Base-by-base conservation (phyloP, 148 eudicot genomes). In the Rhododendron simsii region DNA sequence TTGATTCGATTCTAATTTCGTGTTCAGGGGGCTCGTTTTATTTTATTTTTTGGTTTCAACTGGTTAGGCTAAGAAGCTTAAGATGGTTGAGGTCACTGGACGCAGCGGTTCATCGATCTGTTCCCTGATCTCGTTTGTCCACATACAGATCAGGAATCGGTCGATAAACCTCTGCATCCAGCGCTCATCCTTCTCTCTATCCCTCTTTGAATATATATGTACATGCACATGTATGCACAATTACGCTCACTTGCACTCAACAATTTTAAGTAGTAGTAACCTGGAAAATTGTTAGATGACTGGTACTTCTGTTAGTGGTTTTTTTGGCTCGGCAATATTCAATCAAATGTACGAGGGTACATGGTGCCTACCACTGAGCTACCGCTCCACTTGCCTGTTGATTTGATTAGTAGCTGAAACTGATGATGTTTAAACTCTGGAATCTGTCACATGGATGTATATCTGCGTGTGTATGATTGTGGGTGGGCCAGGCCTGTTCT, bases 141-240 rank as follows among this genome's bases (percentile, higher is more conserved):
- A 39, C 33, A 5, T 30, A 45, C 69, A 81, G 81, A 87, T 50
- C 92, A 92, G 92, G 85, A 93, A 92, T 89, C 89, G 97, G 85
- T 94, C 95, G 97, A 94, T 94, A 92, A 94, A 93, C 96, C 97
- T 92, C 97, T 94, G 97, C 97, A 93, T 94, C 97, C 97, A 93
- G 94, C 78, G 97, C 87, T 90, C 87, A 85, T 33, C 86, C 67
- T 67, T 33, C 83, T 48, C 53, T 77, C 61, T 79, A 28, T 50
- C 85, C 4, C 80, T 76, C 50, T 37, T 1, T 39, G 0, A 44
- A 28, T 15, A 26, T 26, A 13, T 50, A 50, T n/a, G 2, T 80
- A 50, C 4, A 11, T 69, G 37, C 28, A 28, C 39, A 13, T 4
- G 39, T 71, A 14, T 71, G 18, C 76, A 13, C 26, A 47, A 48